Conservation (phyloP, 1,284 basidiomycete genomes). For the Cryptococcus sp. region DNA sequence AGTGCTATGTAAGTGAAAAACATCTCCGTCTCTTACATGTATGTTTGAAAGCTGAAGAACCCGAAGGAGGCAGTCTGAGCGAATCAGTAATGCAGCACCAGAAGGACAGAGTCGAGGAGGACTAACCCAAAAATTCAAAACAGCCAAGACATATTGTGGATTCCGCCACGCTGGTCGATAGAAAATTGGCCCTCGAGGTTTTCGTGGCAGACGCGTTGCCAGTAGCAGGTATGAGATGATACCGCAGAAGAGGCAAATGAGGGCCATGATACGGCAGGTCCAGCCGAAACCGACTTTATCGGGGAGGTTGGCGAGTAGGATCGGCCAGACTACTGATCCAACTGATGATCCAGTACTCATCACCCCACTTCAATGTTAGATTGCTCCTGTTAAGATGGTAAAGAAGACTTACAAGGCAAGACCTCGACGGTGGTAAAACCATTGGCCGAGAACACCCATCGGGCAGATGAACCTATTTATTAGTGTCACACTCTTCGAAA, state of each 20-base stretch:
- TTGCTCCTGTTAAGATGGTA: neutral
- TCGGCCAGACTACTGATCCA: conserved; percentile 39
- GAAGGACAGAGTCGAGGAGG: neutral
- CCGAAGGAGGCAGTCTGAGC: conserved; percentile 25
- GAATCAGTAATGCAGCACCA: neutral
- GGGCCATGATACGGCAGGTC: conserved; percentile 37
- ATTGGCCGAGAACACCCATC: conserved; percentile 37
- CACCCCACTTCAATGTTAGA: neutral
- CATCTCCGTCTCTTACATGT: too few relatives aligned
- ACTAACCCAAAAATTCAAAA: conserved; percentile 19
- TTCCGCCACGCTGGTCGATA: conserved; percentile 29
- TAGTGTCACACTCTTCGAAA: neutral
- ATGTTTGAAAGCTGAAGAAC: conserved; percentile 33
- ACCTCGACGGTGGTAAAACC: conserved; percentile 36
- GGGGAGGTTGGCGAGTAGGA: conserved; percentile 37
- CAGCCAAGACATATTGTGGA: conserved; percentile 26
- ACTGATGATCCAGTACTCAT: conserved; percentile 29
- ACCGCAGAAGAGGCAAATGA: conserved; percentile 24
- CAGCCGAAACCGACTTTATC: conserved; percentile 37
- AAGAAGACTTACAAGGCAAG: conserved; percentile 32
- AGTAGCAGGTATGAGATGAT: conserved; percentile 25
- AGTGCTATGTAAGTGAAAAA: too few relatives aligned
- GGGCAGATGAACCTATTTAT: conserved; percentile 32
- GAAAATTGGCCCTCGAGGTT: conserved; percentile 31
- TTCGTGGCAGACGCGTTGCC: conserved; percentile 32